phyloP scores from a whole-genome alignment of 2,329 filamentous ascomycete genomes.

The Xylaria sp. region DNA sequence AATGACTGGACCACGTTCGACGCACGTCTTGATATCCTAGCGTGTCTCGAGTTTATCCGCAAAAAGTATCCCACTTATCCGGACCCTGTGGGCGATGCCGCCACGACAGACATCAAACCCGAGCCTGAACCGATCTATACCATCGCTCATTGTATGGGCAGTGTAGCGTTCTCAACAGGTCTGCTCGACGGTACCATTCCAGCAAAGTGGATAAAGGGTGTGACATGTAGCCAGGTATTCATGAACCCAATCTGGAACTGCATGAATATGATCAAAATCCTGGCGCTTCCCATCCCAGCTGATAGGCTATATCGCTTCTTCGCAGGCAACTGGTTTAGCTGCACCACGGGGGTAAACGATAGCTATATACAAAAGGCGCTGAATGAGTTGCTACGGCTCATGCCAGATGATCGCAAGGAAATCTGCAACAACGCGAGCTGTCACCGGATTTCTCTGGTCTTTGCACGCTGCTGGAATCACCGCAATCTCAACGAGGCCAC shows the following conservation, averaged over 20 bases:
- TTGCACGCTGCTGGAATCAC: slow-evolving; percentile 74
- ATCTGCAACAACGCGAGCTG: slow-evolving; percentile 71
- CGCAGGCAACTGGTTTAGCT: slow-evolving; percentile 66
- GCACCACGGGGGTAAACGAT: slow-evolving; percentile 59
- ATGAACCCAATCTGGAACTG: slow-evolving; percentile 70
- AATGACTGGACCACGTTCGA: slow-evolving; percentile 69
- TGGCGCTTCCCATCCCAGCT: slow-evolving; percentile 59
- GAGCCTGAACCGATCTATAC: slow-evolving; percentile 59
- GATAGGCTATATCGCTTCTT: slow-evolving; percentile 61
- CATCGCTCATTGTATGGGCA: slow-evolving; percentile 72
- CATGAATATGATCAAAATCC: slow-evolving; percentile 67
- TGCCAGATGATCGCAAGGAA: slow-evolving; percentile 65
- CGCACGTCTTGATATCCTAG: slow-evolving; percentile 67
- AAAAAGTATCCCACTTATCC: slow-evolving; percentile 46
- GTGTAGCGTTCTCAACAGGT: slow-evolving; percentile 67
- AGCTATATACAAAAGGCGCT: slow-evolving; percentile 61
- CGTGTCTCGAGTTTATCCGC: slow-evolving; percentile 65
- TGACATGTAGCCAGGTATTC: slow-evolving; percentile 71
- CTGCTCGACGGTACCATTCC: slow-evolving; percentile 71
- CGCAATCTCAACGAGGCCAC: slow-evolving; percentile 73
- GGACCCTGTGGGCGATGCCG: neutral
- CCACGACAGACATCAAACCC: neutral
- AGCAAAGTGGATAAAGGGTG: slow-evolving; percentile 65
- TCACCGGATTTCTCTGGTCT: slow-evolving; percentile 69
- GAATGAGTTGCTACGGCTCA: slow-evolving; percentile 68